Evolutionary conservation across 164 flowering plant species (phyloP).

Genomic region (Sedum album): DNA sequence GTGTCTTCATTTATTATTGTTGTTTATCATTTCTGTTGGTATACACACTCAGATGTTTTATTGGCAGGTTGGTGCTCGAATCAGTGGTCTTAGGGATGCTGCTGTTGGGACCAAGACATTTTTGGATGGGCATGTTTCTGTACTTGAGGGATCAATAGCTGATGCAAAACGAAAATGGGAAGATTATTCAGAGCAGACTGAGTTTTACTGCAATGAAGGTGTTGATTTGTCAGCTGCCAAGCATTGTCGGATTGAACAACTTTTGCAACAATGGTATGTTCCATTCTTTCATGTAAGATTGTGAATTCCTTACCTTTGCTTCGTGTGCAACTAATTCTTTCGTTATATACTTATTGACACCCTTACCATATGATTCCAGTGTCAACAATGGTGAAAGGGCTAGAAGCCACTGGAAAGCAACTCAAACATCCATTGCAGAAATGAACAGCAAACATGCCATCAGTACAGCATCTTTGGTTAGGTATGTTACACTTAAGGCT

Average conservation of each 20-base stretch:
- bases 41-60: not conserved
- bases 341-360: too few relatives aligned
- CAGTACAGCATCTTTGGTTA: constrained; percentile 37
- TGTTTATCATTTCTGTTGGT: not conserved
- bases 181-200: constrained; percentile 54
- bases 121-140: constrained; percentile 60
- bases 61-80: constrained; percentile 66
- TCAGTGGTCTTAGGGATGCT: constrained; percentile 47
- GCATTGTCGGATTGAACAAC: constrained; percentile 85
- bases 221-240: constrained; percentile 81
- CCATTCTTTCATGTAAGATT: not conserved
- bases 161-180: constrained; percentile 94
- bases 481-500: constrained; percentile 31
- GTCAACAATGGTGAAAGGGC: constrained; percentile 47
- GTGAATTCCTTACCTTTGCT: too few relatives aligned
- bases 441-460: constrained; percentile 47
- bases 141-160: constrained; percentile 43
- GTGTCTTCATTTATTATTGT: not conserved
- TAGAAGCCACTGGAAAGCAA: constrained; percentile 41
- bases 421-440: constrained; percentile 44
- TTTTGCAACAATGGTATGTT: constrained; percentile 68
- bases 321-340: too few relatives aligned
- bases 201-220: constrained; percentile 48
- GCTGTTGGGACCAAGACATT: constrained; percentile 37
- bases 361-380: constrained; percentile 27